Base-by-base conservation (phyloP, 2,329 filamentous ascomycete genomes). In the Pyrenophora tritici-repentis region DNA sequence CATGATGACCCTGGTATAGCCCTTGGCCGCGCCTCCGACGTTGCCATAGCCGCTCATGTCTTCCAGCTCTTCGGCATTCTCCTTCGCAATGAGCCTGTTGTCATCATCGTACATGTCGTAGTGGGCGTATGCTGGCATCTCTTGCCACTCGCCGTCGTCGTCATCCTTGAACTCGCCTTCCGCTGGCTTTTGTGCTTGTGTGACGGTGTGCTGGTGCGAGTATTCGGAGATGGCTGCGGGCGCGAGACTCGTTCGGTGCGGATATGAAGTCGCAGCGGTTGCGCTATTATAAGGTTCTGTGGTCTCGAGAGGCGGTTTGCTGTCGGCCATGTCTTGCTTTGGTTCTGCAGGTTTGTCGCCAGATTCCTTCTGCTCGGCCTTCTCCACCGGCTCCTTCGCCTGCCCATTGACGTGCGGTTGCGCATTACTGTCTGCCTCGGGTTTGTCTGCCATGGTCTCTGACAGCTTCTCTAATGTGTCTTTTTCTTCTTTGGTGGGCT, bases 91-190 rank as follows among this genome's bases (percentile, higher is more conserved):
- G 22, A 99, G 81, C 60, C 84, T 89, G 62, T 96, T 89, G 71
- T 96, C 87, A 66, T 99, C 94, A 70, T 99, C 91, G 73, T 97
- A 99, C 61, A 96, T 89, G 74, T 97, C 93, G 71, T 94, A 95
- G 32, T 88, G 88, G 6, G 92, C 94, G 67, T 92, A 91, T 1
- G 94, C 86, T 1, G 93, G 94, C 94, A 99, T 99, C 2, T 85
- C 83, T 76, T 97, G 91, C 94, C 94, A 99, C n/a, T 88, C 88
- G 5, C 85, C 85, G 9, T 84, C 80, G 16, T 90, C 88, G 3
- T 83, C 78, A 10, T 77, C 72, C 20, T 48, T 52, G 44, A 16
- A 16, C 4, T 29, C 26, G 1, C 26, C 26, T 12, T 29, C 26
- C 3, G 12, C 26, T 10, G 83, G 70, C 35, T 66, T 51, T 4